Conservation (phyloP, 208 protist species). For the Endotrypanum monterogeii region DNA sequence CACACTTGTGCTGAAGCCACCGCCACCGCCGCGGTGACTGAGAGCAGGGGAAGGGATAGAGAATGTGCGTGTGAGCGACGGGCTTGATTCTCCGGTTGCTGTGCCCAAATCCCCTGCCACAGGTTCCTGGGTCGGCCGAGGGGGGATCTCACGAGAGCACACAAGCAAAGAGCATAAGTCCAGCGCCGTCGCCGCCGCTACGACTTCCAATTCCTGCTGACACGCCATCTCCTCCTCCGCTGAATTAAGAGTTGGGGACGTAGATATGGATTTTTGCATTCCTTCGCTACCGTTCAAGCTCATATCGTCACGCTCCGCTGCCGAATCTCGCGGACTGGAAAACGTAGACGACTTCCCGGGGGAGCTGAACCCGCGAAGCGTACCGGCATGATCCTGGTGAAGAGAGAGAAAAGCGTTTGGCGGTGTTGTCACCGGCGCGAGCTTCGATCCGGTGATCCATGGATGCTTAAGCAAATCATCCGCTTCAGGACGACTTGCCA, state of each 20-base stretch:
- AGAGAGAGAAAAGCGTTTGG: slow-evolving; percentile 20
- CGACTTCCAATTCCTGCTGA: slow-evolving; percentile 77
- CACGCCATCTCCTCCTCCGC: slow-evolving; percentile 65
- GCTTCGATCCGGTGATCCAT: slow-evolving; percentile 64
- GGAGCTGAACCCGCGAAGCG: slow-evolving; percentile 12
- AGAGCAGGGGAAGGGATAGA: slow-evolving; percentile 38
- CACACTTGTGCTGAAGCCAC: slow-evolving; percentile 24
- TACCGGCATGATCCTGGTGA: slow-evolving; percentile 25
- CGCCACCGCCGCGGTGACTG: slow-evolving; percentile 27
- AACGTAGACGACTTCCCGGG: slow-evolving; percentile 35
- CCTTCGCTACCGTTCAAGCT: slow-evolving; percentile 35
- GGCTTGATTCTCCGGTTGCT: slow-evolving; percentile 32
- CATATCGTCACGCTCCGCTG: slow-evolving; percentile 31
- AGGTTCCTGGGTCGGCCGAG: slow-evolving; percentile 12
- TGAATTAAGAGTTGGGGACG: slow-evolving; percentile 19
- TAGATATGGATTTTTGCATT: slow-evolving; percentile 29
- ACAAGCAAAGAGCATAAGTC: slow-evolving; percentile 72
- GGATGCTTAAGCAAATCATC: slow-evolving; percentile 79
- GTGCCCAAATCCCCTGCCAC: slow-evolving; percentile 14
- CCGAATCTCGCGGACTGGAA: slow-evolving; percentile 38
- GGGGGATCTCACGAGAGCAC: slow-evolving; percentile 30
- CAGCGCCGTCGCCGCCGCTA: slow-evolving; percentile 64
- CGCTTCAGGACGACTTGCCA: slow-evolving; percentile 62
- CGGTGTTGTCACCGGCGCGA: slow-evolving; percentile 17
- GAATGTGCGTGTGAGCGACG: slow-evolving; percentile 34